Evolutionary conservation across 352 stramenopile genomes (phyloP).

Genomic region (Phytopythium boreale): DNA sequence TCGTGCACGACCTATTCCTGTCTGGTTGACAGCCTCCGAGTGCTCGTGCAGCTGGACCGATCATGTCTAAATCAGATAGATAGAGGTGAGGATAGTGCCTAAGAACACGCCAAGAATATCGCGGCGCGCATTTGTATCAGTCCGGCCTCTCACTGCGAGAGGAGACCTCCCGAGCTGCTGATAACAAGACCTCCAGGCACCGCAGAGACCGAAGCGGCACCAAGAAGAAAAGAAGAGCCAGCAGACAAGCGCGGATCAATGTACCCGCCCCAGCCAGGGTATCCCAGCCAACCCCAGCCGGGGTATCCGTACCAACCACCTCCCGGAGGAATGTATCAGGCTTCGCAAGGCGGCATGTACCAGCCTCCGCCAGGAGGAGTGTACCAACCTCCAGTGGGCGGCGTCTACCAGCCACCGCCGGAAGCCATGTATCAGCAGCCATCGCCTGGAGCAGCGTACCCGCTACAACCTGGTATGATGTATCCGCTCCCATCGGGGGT

Average conservation of each 20-base stretch:
- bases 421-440: background rate
- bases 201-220: background rate
- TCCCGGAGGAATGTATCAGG: background rate
- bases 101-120: background rate
- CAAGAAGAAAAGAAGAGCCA: background rate
- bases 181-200: background rate
- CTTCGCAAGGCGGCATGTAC: background rate
- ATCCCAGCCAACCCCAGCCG: background rate
- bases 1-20: background rate
- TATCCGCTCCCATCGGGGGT: background rate
- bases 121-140: background rate
- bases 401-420: background rate
- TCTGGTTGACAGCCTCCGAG: background rate
- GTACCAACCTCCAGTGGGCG: background rate
- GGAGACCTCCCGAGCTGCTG: no score
- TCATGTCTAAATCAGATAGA: background rate
- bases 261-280: background rate
- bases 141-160: no score
- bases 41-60: no score
- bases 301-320: constrained; percentile 1
- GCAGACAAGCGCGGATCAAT: background rate
- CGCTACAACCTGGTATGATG: background rate
- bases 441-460: background rate
- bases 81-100: background rate
- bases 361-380: background rate